Evolutionary conservation across 2,329 filamentous ascomycete genomes (phyloP), one percentile per base, ranked within the genome.

Genomic region (Fusarium vanettenii): DNA sequence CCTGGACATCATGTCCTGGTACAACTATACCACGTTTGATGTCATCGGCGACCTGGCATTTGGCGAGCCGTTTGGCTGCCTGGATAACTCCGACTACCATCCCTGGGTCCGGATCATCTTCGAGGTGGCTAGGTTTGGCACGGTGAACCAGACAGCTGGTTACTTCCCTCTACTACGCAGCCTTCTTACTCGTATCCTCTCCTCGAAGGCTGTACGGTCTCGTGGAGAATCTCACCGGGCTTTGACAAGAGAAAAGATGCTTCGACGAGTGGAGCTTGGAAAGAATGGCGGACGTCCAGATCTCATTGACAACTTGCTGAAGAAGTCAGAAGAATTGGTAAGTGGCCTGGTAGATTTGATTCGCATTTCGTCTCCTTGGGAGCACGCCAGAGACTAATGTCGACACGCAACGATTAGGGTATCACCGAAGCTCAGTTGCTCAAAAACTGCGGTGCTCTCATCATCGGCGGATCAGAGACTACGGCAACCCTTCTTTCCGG

Each of bases 391-490:
- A 39, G 39, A 41, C n/a, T 43, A 20, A 43, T 6, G 6, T 20
- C 5, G 10, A 20, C 3, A 13, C 11, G 10, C n/a, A 13, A 20
- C 3, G n/a, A 43, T 20, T 13, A 43, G 39, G 39, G 39, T 13
- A 43, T 43, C 5, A 43, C 39, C 5, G 39, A 43, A 20, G n/a
- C 39, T 3, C 39, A 41, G 39, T 41, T 41, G 10, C 39, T 41
- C 5, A 50, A 18, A 18, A 50, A 29, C 45, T 50, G 45, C 14
- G 16, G 71, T 8, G 37, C 70, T 25, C 57, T 78, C 7, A 70
- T 82, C 35, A 48, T 81, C 16, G 81, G 78, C 6, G 81, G 81
- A 1, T 80, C 79, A 2, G 81, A 83, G 57, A 83, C 81, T 2
- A 82, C 80, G 16, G 81, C 81, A 2, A 81, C 81, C 1, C 60